Evolutionary conservation across 164 flowering plant genomes (phyloP).

Genomic region (Hamamelis virginiana): DNA sequence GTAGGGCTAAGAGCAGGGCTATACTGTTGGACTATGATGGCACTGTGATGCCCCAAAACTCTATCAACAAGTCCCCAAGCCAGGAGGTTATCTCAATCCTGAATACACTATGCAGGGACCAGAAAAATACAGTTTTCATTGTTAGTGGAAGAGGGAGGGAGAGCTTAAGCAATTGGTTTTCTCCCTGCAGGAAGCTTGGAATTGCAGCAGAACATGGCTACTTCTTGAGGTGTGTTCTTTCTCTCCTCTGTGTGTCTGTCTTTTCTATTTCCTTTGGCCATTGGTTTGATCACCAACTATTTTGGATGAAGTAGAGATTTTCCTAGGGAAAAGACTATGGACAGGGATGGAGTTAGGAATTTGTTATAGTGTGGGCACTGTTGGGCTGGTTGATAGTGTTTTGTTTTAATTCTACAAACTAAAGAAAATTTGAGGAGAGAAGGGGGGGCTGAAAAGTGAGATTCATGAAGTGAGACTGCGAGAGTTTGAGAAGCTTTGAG

Average conservation of each 20-base stretch:
- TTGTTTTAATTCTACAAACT: no score
- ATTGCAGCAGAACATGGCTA: constrained; percentile 57
- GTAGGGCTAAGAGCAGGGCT: constrained; percentile 35
- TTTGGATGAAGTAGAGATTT: no score
- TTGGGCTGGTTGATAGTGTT: no score
- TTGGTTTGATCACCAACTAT: no score
- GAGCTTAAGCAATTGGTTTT: constrained; percentile 37
- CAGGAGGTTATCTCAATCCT: constrained; percentile 32
- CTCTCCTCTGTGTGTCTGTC: neutral
- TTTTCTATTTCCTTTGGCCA: neutral
- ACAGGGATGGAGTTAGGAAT: no score
- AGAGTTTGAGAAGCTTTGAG: no score
- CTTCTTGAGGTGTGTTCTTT: constrained; percentile 35
- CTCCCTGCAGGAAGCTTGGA: constrained; percentile 39
- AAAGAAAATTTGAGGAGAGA: no score
- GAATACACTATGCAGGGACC: constrained; percentile 38
- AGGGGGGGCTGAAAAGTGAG: no score
- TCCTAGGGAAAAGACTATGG: no score
- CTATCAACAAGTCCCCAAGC: constrained; percentile 38
- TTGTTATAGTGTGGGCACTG: no score
- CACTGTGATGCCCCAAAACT: constrained; percentile 44
- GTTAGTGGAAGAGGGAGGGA: constrained; percentile 49
- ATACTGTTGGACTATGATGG: constrained; percentile 56
- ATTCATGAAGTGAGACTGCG: no score
- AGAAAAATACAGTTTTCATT: constrained; percentile 41